A percentile compares a stretch with the other conserved stretches of the same genome.
Conservation (phyloP, 768 basidiomycete species). For the Xanthoconium stramineum region DNA sequence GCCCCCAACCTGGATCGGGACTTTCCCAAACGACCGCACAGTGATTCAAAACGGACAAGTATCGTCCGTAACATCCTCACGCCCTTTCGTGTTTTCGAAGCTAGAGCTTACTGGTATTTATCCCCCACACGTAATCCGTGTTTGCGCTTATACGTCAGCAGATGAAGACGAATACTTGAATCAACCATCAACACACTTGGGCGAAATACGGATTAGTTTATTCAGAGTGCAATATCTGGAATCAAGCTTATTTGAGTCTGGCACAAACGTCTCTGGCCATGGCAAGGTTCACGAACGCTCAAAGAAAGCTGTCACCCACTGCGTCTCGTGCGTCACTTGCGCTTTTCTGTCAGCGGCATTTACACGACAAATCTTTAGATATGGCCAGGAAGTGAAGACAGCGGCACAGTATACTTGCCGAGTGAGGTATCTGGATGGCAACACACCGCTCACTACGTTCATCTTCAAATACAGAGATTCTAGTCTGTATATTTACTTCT, state of each 20-base stretch:
- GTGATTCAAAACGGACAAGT: not conserved
- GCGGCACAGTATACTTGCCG: not conserved
- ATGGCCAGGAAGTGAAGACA: slow-evolving; percentile 17
- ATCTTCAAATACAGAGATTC: slow-evolving; percentile 30
- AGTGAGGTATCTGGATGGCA: slow-evolving; percentile 11
- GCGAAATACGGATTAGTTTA: slow-evolving; percentile 20
- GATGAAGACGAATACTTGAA: slow-evolving; percentile 27
- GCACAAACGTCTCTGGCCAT: not conserved
- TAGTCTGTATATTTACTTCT: slow-evolving; percentile 14
- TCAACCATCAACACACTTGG: slow-evolving; percentile 15
- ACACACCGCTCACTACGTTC: slow-evolving; percentile 23
- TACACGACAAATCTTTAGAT: slow-evolving; percentile 14
- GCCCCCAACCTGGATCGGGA: not conserved
- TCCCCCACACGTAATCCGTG: not conserved
- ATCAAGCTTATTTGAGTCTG: fast-evolving
- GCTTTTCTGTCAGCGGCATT: not conserved
- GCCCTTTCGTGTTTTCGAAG: slow-evolving; percentile 26
- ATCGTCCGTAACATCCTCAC: slow-evolving; percentile 14
- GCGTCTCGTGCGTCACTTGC: slow-evolving; percentile 22
- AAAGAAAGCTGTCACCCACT: slow-evolving; percentile 31
- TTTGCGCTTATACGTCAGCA: slow-evolving; percentile 12
- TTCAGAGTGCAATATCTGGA: not conserved
- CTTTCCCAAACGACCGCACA: slow-evolving; percentile 1
- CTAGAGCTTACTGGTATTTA: slow-evolving; percentile 28
- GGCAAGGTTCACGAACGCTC: slow-evolving; percentile 29